phyloP scores from a whole-genome alignment of 495 filamentous ascomycete genomes.

The Penicillium cosmopolitanum region DNA sequence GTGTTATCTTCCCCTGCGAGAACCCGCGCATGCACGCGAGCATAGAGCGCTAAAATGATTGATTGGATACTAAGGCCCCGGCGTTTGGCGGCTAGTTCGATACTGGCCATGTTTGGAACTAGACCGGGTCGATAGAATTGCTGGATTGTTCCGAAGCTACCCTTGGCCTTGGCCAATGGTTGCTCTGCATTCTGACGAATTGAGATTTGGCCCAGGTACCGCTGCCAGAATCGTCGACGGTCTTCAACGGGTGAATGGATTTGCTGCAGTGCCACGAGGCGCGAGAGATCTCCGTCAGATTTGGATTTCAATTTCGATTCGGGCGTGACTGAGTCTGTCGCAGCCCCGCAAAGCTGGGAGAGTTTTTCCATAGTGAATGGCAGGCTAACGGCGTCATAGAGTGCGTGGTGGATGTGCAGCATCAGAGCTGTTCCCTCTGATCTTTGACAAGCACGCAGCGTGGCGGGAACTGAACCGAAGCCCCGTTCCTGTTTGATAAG shows the following conservation, averaged over 20 bases:
- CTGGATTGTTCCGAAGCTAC: constrained; percentile 25
- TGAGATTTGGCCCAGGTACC: constrained; percentile 31
- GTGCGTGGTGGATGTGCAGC: constrained; percentile 42
- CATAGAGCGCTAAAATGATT: constrained; percentile 39
- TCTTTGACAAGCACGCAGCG: constrained; percentile 33
- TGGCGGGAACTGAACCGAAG: constrained; percentile 27
- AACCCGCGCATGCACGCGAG: constrained; percentile 30
- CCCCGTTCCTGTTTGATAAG: constrained; percentile 8
- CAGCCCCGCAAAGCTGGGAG: constrained; percentile 19
- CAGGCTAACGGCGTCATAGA: constrained; percentile 42
- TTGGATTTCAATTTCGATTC: constrained; percentile 4
- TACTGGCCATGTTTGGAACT: constrained; percentile 28
- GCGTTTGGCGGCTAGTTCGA: constrained; percentile 33
- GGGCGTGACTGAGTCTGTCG: not conserved
- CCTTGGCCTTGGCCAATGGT: not conserved
- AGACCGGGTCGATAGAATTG: constrained; percentile 35
- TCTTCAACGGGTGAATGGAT: constrained; percentile 29
- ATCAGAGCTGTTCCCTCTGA: constrained; percentile 24
- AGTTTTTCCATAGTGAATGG: constrained; percentile 31
- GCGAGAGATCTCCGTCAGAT: constrained; percentile 23
- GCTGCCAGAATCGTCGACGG: constrained; percentile 37
- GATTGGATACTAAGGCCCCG: constrained; percentile 39
- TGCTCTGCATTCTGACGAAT: not conserved
- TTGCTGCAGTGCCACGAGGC: constrained; percentile 35
- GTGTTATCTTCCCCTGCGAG: constrained; percentile 7